Base-by-base conservation (phyloP, 2,329 filamentous ascomycete genomes). In the Hypoxylon sp. region DNA sequence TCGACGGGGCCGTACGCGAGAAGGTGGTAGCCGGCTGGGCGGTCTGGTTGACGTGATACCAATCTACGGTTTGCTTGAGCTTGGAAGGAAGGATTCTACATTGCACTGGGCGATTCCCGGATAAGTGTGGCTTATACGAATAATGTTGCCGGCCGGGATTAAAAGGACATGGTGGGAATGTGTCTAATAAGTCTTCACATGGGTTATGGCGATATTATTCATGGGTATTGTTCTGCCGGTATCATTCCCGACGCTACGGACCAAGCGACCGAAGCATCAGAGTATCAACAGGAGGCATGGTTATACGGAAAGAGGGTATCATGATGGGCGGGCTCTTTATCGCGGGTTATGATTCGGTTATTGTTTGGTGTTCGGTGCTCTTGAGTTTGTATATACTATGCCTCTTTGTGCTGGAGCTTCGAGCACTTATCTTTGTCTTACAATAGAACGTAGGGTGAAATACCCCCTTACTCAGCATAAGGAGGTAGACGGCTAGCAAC, bases 361-460 rank as follows among this genome's bases (percentile, higher is more conserved):
- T 50, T 64, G 10, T 52, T 34, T 49, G 62, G 56, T 56, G 56
- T 60, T 43, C 14, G 60, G 41, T 30, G 41, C 25, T 43, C 43
- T 36, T 23, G 41, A 38, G 19, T 62, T 46, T 28, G 59, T 67
- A 62, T 61, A 61, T 63, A 56, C 61, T 52, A 62, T 41, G 36
- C 21, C 28, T 21, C 36, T 25, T 43, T 43, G 19, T 41, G 30
- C 34, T 32, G 17, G 32, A 46, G 36, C 17, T 57, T 57, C 5
- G 41, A 49, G n/a, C 11, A 9, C n/a, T 36, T 11, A 25, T 53
- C 36, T 32, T 43, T 9, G 28, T 4, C 36, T 21, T 38, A 6
- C 10, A 19, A 5, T 48, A 58, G n/a, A 49, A 21, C 19, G 19
- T 5, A 7, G 2, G 4, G 30, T 14, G 25, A 28, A n/a, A 19